These are phyloP conservation scores for Phytophthora podocarpi DNA, from an alignment of 352 stramenopile genomes.

Conservation along the genomic window DNA sequence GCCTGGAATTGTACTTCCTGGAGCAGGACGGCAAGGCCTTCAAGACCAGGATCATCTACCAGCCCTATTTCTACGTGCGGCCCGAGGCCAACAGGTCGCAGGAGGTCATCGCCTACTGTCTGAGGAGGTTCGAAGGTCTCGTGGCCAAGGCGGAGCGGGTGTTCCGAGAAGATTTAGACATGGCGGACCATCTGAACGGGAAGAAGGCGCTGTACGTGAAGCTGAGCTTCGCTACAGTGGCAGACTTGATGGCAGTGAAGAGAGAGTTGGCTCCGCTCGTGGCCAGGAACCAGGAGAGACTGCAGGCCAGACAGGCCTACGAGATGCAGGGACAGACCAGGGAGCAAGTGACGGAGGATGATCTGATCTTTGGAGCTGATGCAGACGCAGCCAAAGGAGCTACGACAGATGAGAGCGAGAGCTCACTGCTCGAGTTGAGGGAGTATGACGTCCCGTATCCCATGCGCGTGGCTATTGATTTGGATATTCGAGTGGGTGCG, in stretches of 20 bases:
- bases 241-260: conserved; percentile 74
- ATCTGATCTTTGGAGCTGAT: conserved; percentile 41
- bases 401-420: conserved; percentile 69
- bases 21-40: conserved; percentile 94
- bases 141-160: conserved; percentile 75
- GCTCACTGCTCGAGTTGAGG: conserved; percentile 89
- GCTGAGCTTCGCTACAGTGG: conserved; percentile 88
- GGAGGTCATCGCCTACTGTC: conserved; percentile 81
- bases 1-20: conserved; percentile 96
- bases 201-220: conserved; percentile 89
- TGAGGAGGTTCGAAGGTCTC: conserved; percentile 88
- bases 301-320: conserved; percentile 71
- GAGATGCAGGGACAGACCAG: conserved; percentile 54
- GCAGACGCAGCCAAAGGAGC: conserved; percentile 14
- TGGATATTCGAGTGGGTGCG: conserved; percentile 95
- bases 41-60: conserved; percentile 95
- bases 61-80: conserved; percentile 97
- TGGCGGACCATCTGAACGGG: conserved; percentile 90
- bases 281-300: conserved; percentile 65
- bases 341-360: conserved; percentile 51
- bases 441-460: conserved; percentile 99
- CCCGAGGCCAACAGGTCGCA: conserved; percentile 62
- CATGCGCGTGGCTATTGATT: conserved; percentile 96
- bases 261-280: conserved; percentile 64
- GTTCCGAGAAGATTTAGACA: conserved; percentile 91